Evolutionary conservation across 345 rosid genomes (phyloP), one percentile per base, ranked within the genome.

Genomic region (Hibiscus trionum): DNA sequence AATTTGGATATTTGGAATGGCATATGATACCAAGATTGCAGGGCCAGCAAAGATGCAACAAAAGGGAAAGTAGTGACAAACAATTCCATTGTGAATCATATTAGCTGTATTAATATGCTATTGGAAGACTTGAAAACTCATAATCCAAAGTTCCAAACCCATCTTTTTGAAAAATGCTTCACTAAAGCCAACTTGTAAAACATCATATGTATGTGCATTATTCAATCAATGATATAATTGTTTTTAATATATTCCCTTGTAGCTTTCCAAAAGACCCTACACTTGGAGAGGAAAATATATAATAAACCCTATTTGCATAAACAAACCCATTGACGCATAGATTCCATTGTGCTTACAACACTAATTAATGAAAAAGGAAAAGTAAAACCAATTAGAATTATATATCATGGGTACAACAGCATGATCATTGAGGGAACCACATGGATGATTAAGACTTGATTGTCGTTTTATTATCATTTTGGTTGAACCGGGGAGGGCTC

Each of bases 331-430:
- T 61, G 35, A 61, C 65, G 65, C 69, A 70, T 75, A 77, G 74
- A 77, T 82, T 79, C 83, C 76, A 37, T 47, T 24, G 42, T 21
- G 68, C 50, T 68, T 72, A 29, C 47, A 44, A 67, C 31, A 4
- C 71, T 76, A 72, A 76, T 76, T 79, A 76, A 79, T 77, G 52
- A 19, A 44, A 81, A 78, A 81, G 80, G 17, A 70, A 78, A 81
- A 37, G 83, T 56, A 56, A 5, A 67, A 46, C 37, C 12, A 11
- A 15, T 17, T 17, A 17, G 19, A 55, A 46, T 46, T 26, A 57
- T 4, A 59, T 59, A 47, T 53, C 49, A 69, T 61, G 71, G 71
- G 68, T 57, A 49, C 71, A 19, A 46, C 74, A 61, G 72, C 24
- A 79, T 60, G 72, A 72, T 55, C 72, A 61, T 44, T 79, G 81